A percentile compares a stretch with the other conserved stretches of the same genome.
phyloP scores from a whole-genome alignment of 225 moss, liverwort and hornwort species.

The Lunularia cruciata region DNA sequence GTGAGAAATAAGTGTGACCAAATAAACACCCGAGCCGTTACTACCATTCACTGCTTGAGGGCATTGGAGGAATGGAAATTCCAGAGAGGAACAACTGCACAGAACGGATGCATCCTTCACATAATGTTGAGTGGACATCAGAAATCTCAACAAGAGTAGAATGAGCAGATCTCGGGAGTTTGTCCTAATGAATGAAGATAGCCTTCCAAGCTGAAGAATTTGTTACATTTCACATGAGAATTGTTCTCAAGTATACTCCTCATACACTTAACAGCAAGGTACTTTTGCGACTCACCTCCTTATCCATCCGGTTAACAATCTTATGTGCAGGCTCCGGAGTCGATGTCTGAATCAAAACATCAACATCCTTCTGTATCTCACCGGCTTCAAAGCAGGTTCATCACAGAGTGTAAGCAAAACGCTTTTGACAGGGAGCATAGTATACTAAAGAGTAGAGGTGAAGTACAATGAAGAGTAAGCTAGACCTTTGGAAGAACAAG shows the following conservation, averaged over 20 bases:
- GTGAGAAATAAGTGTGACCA: too few species aligned
- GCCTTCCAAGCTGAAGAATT: neutral
- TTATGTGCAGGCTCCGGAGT: neutral
- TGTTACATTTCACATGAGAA: neutral
- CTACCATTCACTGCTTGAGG: too few species aligned
- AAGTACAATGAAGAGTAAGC: neutral
- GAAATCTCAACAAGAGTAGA: too few species aligned
- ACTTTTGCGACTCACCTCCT: neutral
- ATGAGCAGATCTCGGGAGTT: too few species aligned
- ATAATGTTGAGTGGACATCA: too few species aligned
- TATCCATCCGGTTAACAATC: neutral
- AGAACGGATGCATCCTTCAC: too few species aligned
- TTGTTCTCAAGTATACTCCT: neutral
- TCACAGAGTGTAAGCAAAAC: neutral
- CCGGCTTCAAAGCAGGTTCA: neutral
- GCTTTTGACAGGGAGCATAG: neutral
- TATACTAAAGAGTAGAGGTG: neutral
- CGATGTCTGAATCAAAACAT: neutral
- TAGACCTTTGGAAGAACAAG: too few species aligned
- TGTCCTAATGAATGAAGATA: neutral
- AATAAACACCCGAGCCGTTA: too few species aligned
- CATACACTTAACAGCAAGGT: neutral
- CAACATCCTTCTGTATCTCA: too few species aligned
- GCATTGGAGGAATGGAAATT: too few species aligned
- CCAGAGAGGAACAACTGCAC: too few species aligned